Conservation (phyloP, 75 land plant genomes). For the Azolla pinnata region DNA sequence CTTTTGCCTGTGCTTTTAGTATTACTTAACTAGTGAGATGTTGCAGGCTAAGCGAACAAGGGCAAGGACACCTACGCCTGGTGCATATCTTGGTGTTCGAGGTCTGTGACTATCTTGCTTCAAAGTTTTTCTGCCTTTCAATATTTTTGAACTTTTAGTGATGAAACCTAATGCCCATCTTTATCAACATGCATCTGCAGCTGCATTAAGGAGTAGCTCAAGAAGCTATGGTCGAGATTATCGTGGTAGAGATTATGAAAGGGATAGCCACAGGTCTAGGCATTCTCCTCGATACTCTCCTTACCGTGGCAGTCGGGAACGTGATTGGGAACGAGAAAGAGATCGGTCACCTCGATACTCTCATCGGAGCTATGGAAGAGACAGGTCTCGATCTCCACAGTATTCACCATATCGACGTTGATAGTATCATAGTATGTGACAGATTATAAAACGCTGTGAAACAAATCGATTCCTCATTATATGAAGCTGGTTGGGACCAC, state of each 20-base stretch:
- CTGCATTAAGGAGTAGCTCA: slow-evolving; percentile 20
- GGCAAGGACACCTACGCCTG: slow-evolving; percentile 91
- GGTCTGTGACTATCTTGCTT: slow-evolving; percentile 12
- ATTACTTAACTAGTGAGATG: slow-evolving; percentile 1
- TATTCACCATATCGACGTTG: slow-evolving; percentile 36
- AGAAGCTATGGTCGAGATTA: slow-evolving; percentile 28
- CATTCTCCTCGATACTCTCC: slow-evolving; percentile 63
- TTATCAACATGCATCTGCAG: slow-evolving; percentile 8
- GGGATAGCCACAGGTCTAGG: slow-evolving; percentile 29
- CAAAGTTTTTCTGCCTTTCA: no score
- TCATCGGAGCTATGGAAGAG: slow-evolving; percentile 31
- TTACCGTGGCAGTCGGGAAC: slow-evolving; percentile 35
- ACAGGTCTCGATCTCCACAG: slow-evolving; percentile 36
- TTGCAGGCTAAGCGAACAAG: slow-evolving; percentile 71
- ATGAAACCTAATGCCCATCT: background rate
- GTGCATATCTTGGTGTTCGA: slow-evolving; percentile 69
- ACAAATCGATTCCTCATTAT: no score
- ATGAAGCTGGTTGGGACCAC: no score
- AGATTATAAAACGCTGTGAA: no score
- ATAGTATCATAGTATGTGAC: no score
- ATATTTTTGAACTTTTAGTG: background rate
- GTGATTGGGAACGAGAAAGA: slow-evolving; percentile 22
- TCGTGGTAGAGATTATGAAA: slow-evolving; percentile 19
- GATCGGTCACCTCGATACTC: slow-evolving; percentile 44
- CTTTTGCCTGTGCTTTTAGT: background rate